Base-by-base conservation (phyloP, 1,284 basidiomycete genomes). In the Takashimella koratensis region DNA sequence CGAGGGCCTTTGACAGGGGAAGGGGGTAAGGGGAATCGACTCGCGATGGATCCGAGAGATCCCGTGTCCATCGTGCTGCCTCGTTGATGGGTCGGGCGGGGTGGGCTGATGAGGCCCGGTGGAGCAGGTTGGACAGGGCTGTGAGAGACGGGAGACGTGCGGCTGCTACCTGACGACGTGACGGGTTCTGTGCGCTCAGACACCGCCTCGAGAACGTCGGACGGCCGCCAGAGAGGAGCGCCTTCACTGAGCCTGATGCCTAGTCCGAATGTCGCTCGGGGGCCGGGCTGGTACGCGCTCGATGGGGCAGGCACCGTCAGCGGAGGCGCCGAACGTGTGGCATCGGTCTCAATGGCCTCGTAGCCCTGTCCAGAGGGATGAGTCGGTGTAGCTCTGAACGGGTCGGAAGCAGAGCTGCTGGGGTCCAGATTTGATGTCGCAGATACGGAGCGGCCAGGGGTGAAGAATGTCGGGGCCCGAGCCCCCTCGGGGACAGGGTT, bases 1-100 rank as follows among this genome's bases (percentile, higher is more conserved):
- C 64, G 54, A 21, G 63, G 59, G 43, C 55, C 61, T 45, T 65
- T 65, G 44, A 64, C 52, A 11, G 66, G 65, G 42, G 54, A 58
- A 3, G 59, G 43, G 6, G 65, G 66, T 12, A 68, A 56, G n/a
- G 66, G 65, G 43, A 56, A 62, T 52, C 59, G 51, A 21, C 36
- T 42, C 11, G 63, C 66, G 26, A 66, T 60, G 10, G 53, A 52
- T 5, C 13, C 23, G 16, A 48, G 26, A 8, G 55, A 50, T 13
- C 47, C 16, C 5, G 25, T 27, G 13, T 53, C 42, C n/a, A 44
- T 53, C n/a, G 39, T 23, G 16, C 25, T 12, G 21, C 30, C 30
- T 16, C 30, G 8, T 8, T 36, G 30, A 16, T 36, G 30, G 8
- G 8, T 36, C 8, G 30, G 30, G 8, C 16, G 8, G 30, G 30